Evolutionary conservation across 208 protist genomes (phyloP).

Genomic region (Porcisia hertigi): DNA sequence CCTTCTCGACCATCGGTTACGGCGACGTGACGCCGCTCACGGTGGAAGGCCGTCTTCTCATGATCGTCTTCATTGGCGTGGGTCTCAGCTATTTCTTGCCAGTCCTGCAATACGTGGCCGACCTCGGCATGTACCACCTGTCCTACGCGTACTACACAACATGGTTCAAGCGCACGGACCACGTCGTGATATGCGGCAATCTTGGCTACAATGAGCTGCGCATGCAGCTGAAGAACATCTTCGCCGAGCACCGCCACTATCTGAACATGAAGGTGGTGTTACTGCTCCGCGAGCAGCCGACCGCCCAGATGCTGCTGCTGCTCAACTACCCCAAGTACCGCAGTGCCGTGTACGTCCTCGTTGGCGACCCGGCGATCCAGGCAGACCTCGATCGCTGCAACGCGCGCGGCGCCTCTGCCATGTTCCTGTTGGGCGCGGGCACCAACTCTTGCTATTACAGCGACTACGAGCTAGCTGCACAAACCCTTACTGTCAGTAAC

Average conservation of each 20-base stretch:
- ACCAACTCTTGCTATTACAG: constrained; percentile 43
- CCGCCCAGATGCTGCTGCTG: constrained; percentile 32
- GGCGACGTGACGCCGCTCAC: constrained; percentile 34
- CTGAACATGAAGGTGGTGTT: constrained; percentile 37
- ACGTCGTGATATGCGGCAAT: constrained; percentile 36
- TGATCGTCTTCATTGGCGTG: constrained; percentile 42
- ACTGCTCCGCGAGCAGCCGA: constrained; percentile 31
- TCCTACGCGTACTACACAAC: constrained; percentile 29
- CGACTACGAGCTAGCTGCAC: constrained; percentile 38
- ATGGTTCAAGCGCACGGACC: constrained; percentile 40
- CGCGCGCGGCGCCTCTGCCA: constrained; percentile 36
- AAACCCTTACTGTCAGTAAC: constrained; percentile 23
- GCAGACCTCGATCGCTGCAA: constrained; percentile 41
- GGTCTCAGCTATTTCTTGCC: constrained; percentile 40
- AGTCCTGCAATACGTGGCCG: constrained; percentile 37
- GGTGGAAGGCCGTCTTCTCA: constrained; percentile 32
- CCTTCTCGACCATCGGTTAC: constrained; percentile 47
- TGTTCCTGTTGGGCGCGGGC: constrained; percentile 39
- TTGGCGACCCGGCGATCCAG: constrained; percentile 27
- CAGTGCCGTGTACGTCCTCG: constrained; percentile 32
- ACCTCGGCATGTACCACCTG: constrained; percentile 36
- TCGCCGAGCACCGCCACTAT: constrained; percentile 35
- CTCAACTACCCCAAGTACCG: constrained; percentile 46
- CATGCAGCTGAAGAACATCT: constrained; percentile 44
- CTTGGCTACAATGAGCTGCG: constrained; percentile 36